These are phyloP conservation scores for Fonsecaea nubica DNA, from an alignment of 2,329 filamentous ascomycete species.

Conservation along the genomic window DNA sequence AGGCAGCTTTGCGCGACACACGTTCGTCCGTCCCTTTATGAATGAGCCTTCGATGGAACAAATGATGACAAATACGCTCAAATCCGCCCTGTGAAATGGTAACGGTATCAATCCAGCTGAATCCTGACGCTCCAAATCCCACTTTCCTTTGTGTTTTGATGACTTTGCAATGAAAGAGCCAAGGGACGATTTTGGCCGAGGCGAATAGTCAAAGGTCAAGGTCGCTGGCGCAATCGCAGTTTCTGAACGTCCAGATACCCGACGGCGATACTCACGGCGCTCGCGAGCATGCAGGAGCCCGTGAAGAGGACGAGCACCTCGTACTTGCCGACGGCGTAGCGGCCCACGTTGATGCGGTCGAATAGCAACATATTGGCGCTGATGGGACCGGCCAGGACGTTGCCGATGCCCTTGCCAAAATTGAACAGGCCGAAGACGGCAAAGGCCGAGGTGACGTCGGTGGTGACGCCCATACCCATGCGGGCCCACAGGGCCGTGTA, in stretches of 20 bases:
- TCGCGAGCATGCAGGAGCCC: constrained; percentile 37
- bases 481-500: constrained; percentile 55
- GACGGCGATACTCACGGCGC: constrained; percentile 24
- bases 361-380: constrained; percentile 35
- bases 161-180: too few species aligned
- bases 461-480: constrained; percentile 41
- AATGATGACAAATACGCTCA: too few species aligned
- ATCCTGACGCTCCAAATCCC: too few species aligned
- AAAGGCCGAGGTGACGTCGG: constrained; percentile 29
- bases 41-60: too few species aligned
- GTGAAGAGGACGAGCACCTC: constrained; percentile 37
- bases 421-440: constrained; percentile 35
- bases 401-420: constrained; percentile 40
- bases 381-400: constrained; percentile 41
- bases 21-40: too few species aligned
- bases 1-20: too few species aligned
- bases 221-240: not conserved
- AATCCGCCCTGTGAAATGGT: too few species aligned
- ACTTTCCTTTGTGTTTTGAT: too few species aligned
- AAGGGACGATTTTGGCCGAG: too few species aligned
- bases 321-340: constrained; percentile 33
- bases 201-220: not conserved
- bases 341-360: not conserved
- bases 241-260: constrained; percentile 1
- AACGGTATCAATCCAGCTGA: too few species aligned